Evolutionary conservation across 2,329 filamentous ascomycete genomes (phyloP).

Genomic region (Shiraia bambusicola): DNA sequence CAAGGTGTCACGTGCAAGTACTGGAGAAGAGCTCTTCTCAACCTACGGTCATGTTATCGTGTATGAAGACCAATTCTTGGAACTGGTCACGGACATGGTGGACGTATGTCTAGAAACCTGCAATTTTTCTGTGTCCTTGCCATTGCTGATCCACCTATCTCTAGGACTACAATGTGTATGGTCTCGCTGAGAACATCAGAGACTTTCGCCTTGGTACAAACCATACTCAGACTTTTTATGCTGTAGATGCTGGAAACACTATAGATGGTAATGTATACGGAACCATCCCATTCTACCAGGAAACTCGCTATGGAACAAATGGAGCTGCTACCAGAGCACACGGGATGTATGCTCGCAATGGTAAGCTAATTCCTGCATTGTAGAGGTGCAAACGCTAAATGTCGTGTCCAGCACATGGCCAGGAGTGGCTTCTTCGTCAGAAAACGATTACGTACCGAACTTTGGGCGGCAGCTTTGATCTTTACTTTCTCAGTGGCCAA

Average conservation of each 20-base stretch:
- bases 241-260: constrained; percentile 56
- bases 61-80: constrained; percentile 72
- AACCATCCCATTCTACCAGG: constrained; percentile 16
- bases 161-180: constrained; percentile 67
- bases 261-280: constrained; percentile 14
- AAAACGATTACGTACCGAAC: constrained; percentile 68
- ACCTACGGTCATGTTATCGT: constrained; percentile 68
- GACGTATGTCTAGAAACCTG: constrained; percentile 52
- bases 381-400: neutral
- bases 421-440: constrained; percentile 67
- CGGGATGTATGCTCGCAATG: constrained; percentile 19
- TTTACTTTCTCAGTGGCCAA: constrained; percentile 75
- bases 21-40: constrained; percentile 62
- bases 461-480: constrained; percentile 71
- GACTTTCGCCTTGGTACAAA: constrained; percentile 64
- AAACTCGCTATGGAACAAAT: constrained; percentile 12
- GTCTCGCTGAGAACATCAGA: constrained; percentile 72
- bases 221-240: constrained; percentile 69
- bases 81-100: constrained; percentile 22
- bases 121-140: constrained; percentile 53
- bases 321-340: constrained; percentile 3
- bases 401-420: constrained; percentile 60
- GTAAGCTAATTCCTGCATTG: neutral
- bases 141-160: constrained; percentile 42
- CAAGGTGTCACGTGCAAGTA: constrained; percentile 57